Evolutionary conservation across 2,329 filamentous ascomycete species (phyloP).

Genomic region (Myriosclerotinia scirpicola): DNA sequence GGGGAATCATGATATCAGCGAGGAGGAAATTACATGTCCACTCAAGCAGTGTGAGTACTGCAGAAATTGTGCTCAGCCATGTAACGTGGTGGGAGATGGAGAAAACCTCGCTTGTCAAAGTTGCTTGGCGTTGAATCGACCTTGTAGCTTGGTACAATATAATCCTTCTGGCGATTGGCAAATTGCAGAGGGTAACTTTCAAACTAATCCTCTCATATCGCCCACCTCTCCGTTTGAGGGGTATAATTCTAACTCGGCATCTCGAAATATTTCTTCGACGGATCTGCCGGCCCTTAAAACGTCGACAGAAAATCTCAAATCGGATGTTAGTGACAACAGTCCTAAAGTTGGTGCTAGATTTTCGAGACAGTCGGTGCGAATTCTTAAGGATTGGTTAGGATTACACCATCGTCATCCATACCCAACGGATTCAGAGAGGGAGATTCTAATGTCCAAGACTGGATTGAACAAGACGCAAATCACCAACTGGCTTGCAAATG

Average conservation of each 20-base stretch:
- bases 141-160: conserved; percentile 29
- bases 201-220: conserved; percentile 9
- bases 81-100: conserved; percentile 29
- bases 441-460: conserved; percentile 73
- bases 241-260: conserved; percentile 23
- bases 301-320: conserved; percentile 61
- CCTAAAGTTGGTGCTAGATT: conserved; percentile 74
- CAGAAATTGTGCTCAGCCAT: conserved; percentile 28
- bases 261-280: conserved; percentile 28
- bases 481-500: conserved; percentile 90
- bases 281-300: conserved; percentile 37
- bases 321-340: conserved; percentile 44
- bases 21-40: neutral
- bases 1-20: conserved; percentile 9
- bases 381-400: conserved; percentile 81
- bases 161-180: conserved; percentile 20
- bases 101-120: conserved; percentile 28
- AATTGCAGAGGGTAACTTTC: conserved; percentile 16
- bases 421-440: conserved; percentile 83
- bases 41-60: conserved; percentile 33
- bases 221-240: conserved; percentile 24
- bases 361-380: conserved; percentile 74
- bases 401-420: conserved; percentile 82
- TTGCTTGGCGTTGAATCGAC: conserved; percentile 29
- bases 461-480: conserved; percentile 82